These are phyloP conservation scores for Chaetomium olivaceum DNA, from an alignment of 2,329 filamentous ascomycete genomes.

Conservation along the genomic window DNA sequence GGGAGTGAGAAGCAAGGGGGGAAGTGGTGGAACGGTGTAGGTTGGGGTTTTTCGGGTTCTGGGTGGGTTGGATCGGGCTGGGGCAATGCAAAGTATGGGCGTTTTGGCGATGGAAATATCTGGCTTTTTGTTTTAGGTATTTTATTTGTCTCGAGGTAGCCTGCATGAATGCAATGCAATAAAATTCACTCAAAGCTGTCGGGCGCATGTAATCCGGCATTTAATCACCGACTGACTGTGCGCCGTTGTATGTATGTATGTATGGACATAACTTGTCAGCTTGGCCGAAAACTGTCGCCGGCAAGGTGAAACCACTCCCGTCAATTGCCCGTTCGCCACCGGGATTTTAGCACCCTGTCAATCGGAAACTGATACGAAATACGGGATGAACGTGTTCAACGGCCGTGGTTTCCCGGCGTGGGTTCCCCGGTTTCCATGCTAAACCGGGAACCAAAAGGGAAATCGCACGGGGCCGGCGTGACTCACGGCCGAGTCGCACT, in stretches of 20 bases:
- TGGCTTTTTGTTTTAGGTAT: too few species aligned
- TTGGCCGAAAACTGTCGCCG: not conserved
- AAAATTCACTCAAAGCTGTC: too few species aligned
- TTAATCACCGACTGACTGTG: not conserved
- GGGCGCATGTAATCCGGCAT: too few species aligned
- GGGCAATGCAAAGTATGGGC: not conserved
- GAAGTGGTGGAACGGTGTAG: not conserved
- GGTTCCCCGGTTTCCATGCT: too few species aligned
- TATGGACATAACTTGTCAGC: too few species aligned
- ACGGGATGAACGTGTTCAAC: not conserved
- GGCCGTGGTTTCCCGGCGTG: not conserved
- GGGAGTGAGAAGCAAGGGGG: not conserved
- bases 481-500: conserved; percentile 12
- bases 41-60: not conserved
- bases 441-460: not conserved
- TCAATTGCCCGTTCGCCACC: not conserved
- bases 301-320: not conserved
- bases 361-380: not conserved
- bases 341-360: not conserved
- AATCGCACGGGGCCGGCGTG: conserved; percentile 7
- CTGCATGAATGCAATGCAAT: not conserved
- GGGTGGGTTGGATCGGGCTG: not conserved
- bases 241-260: not conserved
- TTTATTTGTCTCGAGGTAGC: not conserved
- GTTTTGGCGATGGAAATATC: not conserved